Base-by-base conservation (phyloP, 176 grass and related monocot genomes). In the Ananas comosus region DNA sequence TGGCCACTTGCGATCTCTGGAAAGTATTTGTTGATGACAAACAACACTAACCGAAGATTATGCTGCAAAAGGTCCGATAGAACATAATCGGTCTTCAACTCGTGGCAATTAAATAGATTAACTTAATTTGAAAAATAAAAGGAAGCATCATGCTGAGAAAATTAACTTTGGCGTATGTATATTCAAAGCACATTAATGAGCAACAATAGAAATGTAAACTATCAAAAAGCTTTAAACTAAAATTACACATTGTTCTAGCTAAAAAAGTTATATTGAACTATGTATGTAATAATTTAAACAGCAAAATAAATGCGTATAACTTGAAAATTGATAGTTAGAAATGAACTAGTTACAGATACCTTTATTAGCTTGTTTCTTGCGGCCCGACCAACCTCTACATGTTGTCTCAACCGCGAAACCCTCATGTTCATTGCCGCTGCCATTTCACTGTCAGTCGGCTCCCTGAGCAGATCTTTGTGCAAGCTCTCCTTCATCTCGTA, bases 11-110 rank as follows among this genome's bases (percentile, higher is more conserved):
- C 59, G 56, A 89, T 85, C 25, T 87, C 93, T 0, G 86, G 64
- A 47, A 89, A 92, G 74, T 90, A 87, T 85, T 96, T 96, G 79
- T 87, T 92, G 68, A 96, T 80, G 33, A 77, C 71, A 74, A 85
- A 96, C 27, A 91, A 63, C 13, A 96, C 88, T 25, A 96, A 74
- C 47, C 93, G 71, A 12, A 96, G 81, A 70, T 96, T 96, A 70
- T 96, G 93, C 92, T 96, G 83, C 74, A 81, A 64, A 3, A 49
- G 22, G 21, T 61, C 56, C 56, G 23, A 63, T 12, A 63, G 23
- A 23, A 23, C 58, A 63, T 63, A 17, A 21, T 63, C 33, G 33
- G 33, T 42, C 33, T 42, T 42, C 33, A 42, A 42, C 33, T 42
- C 33, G 33, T 42, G 33, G 33, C 33, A 42, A 42, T 42, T 42